Evolutionary conservation across 2,329 filamentous ascomycete genomes (phyloP), one percentile per base, ranked within the genome.

Genomic region (Falciphora oryzae): DNA sequence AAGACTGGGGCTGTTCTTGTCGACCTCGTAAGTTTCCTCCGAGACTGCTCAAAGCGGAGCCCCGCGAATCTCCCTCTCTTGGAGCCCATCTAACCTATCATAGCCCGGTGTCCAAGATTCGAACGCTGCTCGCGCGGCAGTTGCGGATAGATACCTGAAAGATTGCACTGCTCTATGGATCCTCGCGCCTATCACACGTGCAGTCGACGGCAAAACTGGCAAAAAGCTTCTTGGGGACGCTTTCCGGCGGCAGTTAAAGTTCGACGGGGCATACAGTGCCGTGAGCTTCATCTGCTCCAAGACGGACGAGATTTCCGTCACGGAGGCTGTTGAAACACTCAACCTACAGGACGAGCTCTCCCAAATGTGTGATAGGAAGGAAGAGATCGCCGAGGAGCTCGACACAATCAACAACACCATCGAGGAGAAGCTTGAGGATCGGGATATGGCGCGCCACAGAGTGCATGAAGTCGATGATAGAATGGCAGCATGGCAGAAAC

Each of bases 201-300:
- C 83, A 1, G 83, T 89, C 1, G 83, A 87, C 66, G 83, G 87
- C 67, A 85, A 86, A 69, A 79, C 81, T 2, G 84, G 85, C 0
- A 83, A 84, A 65, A 79, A 77, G 0, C 74, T 89, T 1, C 74
- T 88, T 10, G 84, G 84, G 0, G 77, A 84, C 25, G 78, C 79
- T 0, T 87, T 87, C 74, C 85, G 82, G 69, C 76, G 81, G 0
- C 86, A 88, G 68, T 74, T 89, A 3, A 83, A 86, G 65, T 83
- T 83, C 68, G 86, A 89, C 65, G 82, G 83, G 2, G 79, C 76
- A 0, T 84, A 84, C 64, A 79, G 75, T 8, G 77, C 75, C 2
- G 76, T 88, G 3, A 86, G 83, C 0, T 88, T 89, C 66, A 83
- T 89, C 18, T 88, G 85, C 69, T 82, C 79, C 22, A 89, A 88